Base-by-base conservation (phyloP, 176 grass and related monocot species). In the Lolium perenne region DNA sequence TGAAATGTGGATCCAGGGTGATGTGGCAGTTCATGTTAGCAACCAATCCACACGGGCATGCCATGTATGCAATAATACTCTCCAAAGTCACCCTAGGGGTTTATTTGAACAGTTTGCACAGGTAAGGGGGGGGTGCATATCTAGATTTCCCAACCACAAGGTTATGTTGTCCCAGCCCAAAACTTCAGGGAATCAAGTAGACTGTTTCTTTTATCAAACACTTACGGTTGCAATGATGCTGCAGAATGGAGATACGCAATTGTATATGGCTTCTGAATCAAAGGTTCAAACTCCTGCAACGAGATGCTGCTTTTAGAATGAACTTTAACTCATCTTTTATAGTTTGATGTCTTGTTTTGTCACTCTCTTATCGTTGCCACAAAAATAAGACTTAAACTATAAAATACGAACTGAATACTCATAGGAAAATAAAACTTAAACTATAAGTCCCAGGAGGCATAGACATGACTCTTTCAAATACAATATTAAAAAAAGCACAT, bases 201-300 rank as follows among this genome's bases (percentile, higher is more conserved):
- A 50, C 71, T 22, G 18, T 74, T 50, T 48, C 47, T 50, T 54
- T 80, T 76, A 78, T 49, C 61, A 23, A 62, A 55, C 45, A 92
- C 94, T 88, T 92, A 98, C 97, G 87, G 77, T 79, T 98, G 97
- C 70, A 98, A 86, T 55, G 92, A 96, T 84, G 97, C 97, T 70
- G 97, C 94, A 54, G 97, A 98, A 83, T 98, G 97, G 61, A 98
- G 86, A 86, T 98, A 96, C 26, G 94, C 94, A 86, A 98, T 94
- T 49, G 86, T 91, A 67, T 94, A 98, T 77, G 97, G 92, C 91
- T 98, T 98, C 82, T 98, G 94, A 81, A 98, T 98, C 86, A 98
- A 88, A 16, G 94, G 88, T 86, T 98, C 97, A 90, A 98, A 98
- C 89, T 98, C 97, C 97, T 98, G 89, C 43, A 79, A 80, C 77